Percentiles rank a stretch among this genome's conserved stretches.
These are phyloP conservation scores for Trypanosoma theileri DNA, from an alignment of 208 protist species.

Conservation along the genomic window DNA sequence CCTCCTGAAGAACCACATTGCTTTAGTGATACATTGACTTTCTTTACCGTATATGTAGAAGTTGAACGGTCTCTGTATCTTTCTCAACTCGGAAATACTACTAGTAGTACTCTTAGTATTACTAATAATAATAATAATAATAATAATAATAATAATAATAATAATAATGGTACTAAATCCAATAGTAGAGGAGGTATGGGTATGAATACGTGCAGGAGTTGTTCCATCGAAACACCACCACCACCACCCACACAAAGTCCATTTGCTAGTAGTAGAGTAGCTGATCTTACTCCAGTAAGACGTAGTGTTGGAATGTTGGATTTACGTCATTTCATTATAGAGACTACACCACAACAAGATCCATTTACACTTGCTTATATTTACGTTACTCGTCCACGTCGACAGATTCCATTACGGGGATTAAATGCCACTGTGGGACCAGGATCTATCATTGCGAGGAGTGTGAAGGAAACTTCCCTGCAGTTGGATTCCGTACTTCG, in stretches of 20 bases:
- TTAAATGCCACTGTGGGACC: background rate
- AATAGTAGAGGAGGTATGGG: background rate
- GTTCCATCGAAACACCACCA: constrained; percentile 6
- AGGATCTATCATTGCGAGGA: background rate
- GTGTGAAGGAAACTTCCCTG: background rate
- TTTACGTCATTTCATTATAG: background rate
- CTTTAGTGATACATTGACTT: constrained; percentile 62
- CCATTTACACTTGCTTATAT: background rate
- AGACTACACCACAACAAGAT: background rate
- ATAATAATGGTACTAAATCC: too few species aligned
- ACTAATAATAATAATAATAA: too few species aligned
- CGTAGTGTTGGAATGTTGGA: background rate
- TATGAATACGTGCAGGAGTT: background rate
- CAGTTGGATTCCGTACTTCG: background rate
- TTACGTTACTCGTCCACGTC: constrained; percentile 1
- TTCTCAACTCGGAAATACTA: background rate
- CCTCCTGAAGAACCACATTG: constrained; percentile 55
- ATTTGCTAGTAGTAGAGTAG: background rate
- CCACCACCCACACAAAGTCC: background rate
- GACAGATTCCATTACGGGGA: background rate
- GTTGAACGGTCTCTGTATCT: constrained; percentile 35
- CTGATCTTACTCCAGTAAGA: background rate
- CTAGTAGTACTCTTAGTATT: background rate
- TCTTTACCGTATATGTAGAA: constrained; percentile 57
- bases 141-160: too few species aligned